Base-by-base conservation (phyloP, 345 rosid species). In the Heritiera fomes region DNA sequence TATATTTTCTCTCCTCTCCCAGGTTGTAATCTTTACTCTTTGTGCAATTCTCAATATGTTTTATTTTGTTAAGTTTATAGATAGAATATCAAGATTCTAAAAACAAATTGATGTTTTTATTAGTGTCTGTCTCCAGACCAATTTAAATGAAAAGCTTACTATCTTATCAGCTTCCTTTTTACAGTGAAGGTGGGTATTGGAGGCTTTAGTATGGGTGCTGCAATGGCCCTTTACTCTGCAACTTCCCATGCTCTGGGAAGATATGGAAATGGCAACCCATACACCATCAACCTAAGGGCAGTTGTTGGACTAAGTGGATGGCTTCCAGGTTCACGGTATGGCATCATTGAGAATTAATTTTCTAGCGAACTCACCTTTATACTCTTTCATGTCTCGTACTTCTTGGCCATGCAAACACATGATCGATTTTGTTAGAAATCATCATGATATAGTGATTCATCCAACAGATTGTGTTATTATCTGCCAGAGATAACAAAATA, bases 191-290 rank as follows among this genome's bases (percentile, higher is more conserved):
- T 94, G 4, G 99, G 98, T 14, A 85, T 96, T 45, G 99, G 98
- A 82, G 98, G 98, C 73, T 94, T 96, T 82, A 94, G 99, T 63
- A 94, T 91, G 97, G 99, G 98, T 77, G 97, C 91, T 64, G 97
- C 99, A 45, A 85, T 88, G 62, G 85, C 99, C 46, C 89, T 96
- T n/a, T 92, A 96, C 87, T 94, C 98, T 17, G 94, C 97, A 38
- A 88, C 90, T n/a, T 94, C 94, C 80, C 92, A 77, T 78, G 87
- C 94, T n/a, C 81, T 86, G 40, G 91, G 95, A 41, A 88, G 91
- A 83, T 92, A 86, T 82, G 94, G 88, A 75, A 88, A 87, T 83
- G 97, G 97, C 40, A 87, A 83, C 38, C 85, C 86, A 45, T 94
- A 90, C 82, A 84, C 83, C 30, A 67, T 89, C 82, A 91, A 88